phyloP scores from a whole-genome alignment of 2,329 filamentous ascomycete genomes.

The Penicillium sp. region DNA sequence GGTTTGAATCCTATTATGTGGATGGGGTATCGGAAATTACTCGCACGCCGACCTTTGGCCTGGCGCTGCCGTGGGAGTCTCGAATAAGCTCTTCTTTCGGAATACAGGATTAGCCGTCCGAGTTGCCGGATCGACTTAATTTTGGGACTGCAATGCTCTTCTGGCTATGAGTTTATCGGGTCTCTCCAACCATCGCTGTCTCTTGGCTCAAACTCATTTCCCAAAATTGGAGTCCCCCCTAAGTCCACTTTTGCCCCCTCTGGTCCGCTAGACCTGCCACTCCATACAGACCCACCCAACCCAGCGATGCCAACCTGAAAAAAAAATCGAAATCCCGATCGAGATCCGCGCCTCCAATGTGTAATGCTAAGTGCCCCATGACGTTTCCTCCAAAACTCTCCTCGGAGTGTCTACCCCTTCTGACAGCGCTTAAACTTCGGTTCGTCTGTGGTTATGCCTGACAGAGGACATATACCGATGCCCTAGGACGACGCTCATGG shows the following conservation, averaged over 20 bases:
- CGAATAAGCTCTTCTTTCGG: not conserved
- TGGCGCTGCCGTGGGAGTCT: not conserved
- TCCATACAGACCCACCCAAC: conserved; percentile 10
- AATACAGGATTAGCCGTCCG: conserved; percentile 4
- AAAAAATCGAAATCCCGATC: conserved; percentile 13
- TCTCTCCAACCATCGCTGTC: not conserved
- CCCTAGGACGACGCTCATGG: not conserved
- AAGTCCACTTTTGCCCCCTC: not conserved
- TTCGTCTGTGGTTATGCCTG: conserved; percentile 17
- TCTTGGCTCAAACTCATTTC: not conserved
- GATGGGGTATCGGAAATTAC: conserved; percentile 16
- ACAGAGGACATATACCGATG: not conserved
- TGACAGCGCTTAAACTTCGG: conserved; percentile 25
- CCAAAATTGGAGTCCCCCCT: conserved; percentile 7
- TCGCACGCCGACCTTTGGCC: conserved; percentile 11
- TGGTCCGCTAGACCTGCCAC: conserved; percentile 16
- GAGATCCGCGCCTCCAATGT: conserved; percentile 9
- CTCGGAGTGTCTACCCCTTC: conserved; percentile 13
- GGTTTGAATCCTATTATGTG: not conserved
- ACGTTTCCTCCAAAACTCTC: conserved; percentile 15
- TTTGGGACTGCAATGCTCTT: conserved; percentile 13
- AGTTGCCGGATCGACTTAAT: conserved; percentile 23
- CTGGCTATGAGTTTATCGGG: conserved; percentile 17
- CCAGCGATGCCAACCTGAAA: conserved; percentile 22
- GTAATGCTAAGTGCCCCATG: conserved; percentile 13